These are phyloP conservation scores for Brasenia schreberi DNA, from an alignment of 164 flowering plant genomes.

Conservation along the genomic window DNA sequence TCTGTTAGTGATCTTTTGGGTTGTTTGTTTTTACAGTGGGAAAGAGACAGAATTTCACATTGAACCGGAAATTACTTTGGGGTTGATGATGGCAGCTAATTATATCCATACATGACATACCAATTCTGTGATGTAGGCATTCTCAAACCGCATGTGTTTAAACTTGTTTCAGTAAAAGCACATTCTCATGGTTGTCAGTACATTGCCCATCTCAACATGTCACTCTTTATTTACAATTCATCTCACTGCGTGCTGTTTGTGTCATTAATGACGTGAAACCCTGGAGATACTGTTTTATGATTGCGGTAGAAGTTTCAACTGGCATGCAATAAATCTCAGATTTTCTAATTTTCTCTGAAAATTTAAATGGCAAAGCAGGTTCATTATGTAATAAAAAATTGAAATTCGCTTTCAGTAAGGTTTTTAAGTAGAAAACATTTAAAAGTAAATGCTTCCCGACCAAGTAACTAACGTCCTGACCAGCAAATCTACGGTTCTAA, in stretches of 20 bases:
- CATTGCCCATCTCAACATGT: neutral
- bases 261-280: neutral
- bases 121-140: neutral
- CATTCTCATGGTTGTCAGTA: neutral
- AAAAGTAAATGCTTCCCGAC: too few species aligned
- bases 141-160: neutral
- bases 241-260: neutral
- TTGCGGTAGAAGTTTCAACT: too few species aligned
- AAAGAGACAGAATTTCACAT: conserved; percentile 82
- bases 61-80: conserved; percentile 76
- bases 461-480: too few species aligned
- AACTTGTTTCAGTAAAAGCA: too few species aligned
- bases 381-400: too few species aligned
- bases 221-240: neutral
- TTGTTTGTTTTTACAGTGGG: conserved; percentile 35
- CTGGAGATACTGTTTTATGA: neutral
- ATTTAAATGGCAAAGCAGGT: too few species aligned
- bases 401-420: too few species aligned
- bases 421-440: too few species aligned
- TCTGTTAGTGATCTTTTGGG: too few species aligned
- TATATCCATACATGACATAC: conserved; percentile 61
- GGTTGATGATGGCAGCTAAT: conserved; percentile 93
- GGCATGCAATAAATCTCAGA: too few species aligned
- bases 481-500: too few species aligned
- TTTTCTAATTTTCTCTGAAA: too few species aligned